phyloP scores from a whole-genome alignment of 345 rosid species.

The Eucalyptus sp. region DNA sequence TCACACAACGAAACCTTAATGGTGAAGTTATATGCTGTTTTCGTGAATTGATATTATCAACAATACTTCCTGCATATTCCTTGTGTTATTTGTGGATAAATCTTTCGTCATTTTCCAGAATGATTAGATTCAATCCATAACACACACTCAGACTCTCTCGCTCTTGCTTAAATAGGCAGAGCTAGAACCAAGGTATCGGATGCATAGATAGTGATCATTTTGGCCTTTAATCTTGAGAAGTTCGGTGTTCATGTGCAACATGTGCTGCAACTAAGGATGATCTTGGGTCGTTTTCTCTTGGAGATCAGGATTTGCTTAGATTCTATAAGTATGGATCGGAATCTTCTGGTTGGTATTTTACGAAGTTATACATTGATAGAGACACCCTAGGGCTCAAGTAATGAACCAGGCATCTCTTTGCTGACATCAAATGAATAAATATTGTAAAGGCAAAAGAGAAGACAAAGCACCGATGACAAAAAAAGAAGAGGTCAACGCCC shows the following conservation, averaged over 20 bases:
- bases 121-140: too few relatives aligned
- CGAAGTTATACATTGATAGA: not conserved
- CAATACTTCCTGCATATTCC: not conserved
- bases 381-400: not conserved
- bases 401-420: not conserved
- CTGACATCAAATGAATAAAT: not conserved
- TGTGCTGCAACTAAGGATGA: not conserved
- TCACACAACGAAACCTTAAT: too few relatives aligned
- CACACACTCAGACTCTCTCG: too few relatives aligned
- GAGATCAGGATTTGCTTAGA: not conserved
- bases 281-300: not conserved
- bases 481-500: not conserved
- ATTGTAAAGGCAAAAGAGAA: not conserved
- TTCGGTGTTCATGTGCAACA: not conserved
- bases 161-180: too few relatives aligned
- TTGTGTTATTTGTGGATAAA: not conserved
- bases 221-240: not conserved
- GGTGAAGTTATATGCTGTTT: too few relatives aligned
- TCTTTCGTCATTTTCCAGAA: too few relatives aligned
- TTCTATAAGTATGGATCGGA: not conserved
- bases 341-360: not conserved
- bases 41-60: not conserved
- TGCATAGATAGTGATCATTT: not conserved
- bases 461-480: not conserved
- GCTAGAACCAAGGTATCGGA: not conserved